phyloP scores from a whole-genome alignment of 2,329 filamentous ascomycete species.

The Calonectria pauciramosa region DNA sequence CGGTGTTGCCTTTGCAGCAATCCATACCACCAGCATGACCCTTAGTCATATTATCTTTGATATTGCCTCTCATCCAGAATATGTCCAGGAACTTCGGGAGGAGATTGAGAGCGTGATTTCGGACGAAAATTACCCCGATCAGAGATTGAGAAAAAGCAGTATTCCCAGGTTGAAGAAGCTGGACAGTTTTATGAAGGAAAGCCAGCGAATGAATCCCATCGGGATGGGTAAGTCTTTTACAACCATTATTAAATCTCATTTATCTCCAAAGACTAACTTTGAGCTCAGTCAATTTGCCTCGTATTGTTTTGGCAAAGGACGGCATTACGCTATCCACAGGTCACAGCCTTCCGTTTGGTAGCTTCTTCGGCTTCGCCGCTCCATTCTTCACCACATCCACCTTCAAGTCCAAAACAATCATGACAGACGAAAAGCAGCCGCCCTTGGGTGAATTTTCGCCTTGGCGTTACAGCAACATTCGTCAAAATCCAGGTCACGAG shows the following conservation, averaged over 20 bases:
- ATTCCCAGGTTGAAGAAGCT: neutral
- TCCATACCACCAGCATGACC: neutral
- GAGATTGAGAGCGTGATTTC: neutral
- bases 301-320: neutral
- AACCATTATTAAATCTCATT: too few relatives aligned
- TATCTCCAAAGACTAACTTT: neutral
- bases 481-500: neutral
- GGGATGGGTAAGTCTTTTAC: neutral
- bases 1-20: neutral
- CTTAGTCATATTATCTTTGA: neutral
- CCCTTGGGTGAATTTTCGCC: neutral
- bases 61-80: neutral
- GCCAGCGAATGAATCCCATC: neutral
- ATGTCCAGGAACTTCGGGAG: neutral
- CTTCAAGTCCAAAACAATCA: neutral
- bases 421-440: neutral
- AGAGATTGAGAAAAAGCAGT: neutral
- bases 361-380: neutral
- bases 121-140: neutral
- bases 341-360: neutral
- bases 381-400: neutral
- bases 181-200: neutral
- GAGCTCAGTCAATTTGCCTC: neutral
- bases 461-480: neutral
- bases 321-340: neutral